Percentiles rank a stretch among this genome's conserved stretches.
These are phyloP conservation scores for Geotrichum australiense DNA, from an alignment of 1,139 yeast species.

Conservation along the genomic window DNA sequence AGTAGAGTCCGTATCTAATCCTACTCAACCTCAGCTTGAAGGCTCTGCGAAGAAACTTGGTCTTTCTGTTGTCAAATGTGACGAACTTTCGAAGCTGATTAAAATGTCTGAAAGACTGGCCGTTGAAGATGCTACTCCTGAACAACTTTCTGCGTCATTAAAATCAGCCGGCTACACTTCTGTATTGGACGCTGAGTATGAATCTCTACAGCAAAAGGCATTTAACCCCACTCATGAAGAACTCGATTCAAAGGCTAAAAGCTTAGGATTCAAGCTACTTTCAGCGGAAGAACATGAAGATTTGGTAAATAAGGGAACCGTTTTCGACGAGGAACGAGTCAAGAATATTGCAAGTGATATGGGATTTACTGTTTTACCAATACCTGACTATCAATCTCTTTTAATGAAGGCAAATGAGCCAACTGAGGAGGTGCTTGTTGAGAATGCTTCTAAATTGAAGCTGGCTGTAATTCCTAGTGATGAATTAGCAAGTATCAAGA, in stretches of 20 bases:
- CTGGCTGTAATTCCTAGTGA: constrained; percentile 24
- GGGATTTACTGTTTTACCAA: constrained; percentile 42
- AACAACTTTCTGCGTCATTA: constrained; percentile 18
- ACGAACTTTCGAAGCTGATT: no score
- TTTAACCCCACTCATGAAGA: constrained; percentile 31
- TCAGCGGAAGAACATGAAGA: constrained; percentile 2
- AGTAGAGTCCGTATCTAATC: no score
- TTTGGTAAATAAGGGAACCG: constrained; percentile 5
- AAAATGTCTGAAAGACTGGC: constrained; percentile 17
- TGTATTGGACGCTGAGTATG: constrained; percentile 21
- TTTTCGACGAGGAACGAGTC: constrained; percentile 18
- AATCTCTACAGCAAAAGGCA: constrained; percentile 10
- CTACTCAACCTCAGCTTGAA: constrained; percentile 36
- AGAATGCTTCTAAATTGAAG: constrained; percentile 28
- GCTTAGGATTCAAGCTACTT: constrained; percentile 1
- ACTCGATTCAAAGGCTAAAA: constrained; percentile 11
- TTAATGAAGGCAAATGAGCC: constrained; percentile 22
- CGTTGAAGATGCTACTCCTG: constrained; percentile 29
- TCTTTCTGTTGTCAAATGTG: constrained; percentile 15
- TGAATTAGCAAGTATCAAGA: constrained; percentile 7
- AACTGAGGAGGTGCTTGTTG: constrained; percentile 26
- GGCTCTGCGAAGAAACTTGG: constrained; percentile 29
- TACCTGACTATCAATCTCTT: constrained; percentile 27
- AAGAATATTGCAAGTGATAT: constrained; percentile 20
- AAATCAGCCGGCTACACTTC: constrained; percentile 13